Evolutionary conservation across 23 red algal genomes (phyloP).

Genomic region (Chondrus crispus): DNA sequence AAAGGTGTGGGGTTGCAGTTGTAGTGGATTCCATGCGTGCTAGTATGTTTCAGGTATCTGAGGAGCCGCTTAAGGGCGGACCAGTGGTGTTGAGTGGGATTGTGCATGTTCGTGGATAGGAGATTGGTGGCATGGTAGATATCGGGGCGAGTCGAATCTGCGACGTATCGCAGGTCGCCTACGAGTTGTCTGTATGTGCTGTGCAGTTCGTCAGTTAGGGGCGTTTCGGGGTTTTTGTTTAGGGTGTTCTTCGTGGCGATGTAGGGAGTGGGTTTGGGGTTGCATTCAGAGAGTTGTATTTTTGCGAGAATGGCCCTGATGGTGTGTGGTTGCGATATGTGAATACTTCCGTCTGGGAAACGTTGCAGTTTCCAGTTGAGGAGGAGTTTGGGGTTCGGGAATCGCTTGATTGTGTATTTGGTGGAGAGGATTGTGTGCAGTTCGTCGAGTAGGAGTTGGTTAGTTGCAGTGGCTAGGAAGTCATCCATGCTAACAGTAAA

Average conservation of each 20-base stretch:
- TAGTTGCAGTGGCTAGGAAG: conserved; percentile 17
- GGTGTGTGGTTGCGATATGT: conserved; percentile 7
- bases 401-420: not conserved
- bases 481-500: conserved; percentile 22
- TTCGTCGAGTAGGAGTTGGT: not conserved
- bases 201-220: no score
- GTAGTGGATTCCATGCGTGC: not conserved
- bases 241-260: not conserved
- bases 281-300: not conserved
- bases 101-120: not conserved
- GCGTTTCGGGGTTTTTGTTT: no score
- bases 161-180: not conserved
- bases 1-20: no score
- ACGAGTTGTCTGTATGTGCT: not conserved
- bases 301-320: not conserved
- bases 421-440: not conserved
- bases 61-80: not conserved
- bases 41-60: not conserved
- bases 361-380: not conserved
- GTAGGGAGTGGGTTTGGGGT: not conserved
- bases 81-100: not conserved
- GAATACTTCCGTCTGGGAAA: not conserved
- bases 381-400: not conserved
- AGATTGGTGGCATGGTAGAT: no score
- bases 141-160: not conserved